A percentile compares a stretch with the other conserved stretches of the same genome.
phyloP scores from a whole-genome alignment of 306 rosid species.

The Sphenostylis stenocarpa region DNA sequence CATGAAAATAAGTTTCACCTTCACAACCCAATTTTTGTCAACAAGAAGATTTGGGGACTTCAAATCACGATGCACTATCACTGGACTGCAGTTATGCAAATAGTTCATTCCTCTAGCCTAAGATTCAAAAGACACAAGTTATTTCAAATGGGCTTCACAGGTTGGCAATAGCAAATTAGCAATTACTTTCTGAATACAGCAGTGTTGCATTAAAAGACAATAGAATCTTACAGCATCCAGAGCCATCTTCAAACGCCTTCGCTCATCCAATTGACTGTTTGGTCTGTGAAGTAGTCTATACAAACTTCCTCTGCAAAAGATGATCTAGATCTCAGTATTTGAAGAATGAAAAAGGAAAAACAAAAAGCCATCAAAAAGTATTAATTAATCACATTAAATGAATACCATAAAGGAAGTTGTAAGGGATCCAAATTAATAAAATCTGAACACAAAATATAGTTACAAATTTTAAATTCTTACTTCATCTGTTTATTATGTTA shows the following conservation, averaged over 20 bases:
- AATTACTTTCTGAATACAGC: slow-evolving; percentile 5
- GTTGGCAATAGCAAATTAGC: not conserved
- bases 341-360: slow-evolving; percentile 4
- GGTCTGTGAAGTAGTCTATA: slow-evolving; percentile 96
- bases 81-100: slow-evolving; percentile 87
- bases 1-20: slow-evolving; percentile 53
- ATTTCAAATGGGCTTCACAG: slow-evolving; percentile 15
- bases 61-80: slow-evolving; percentile 94
- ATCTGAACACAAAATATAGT: not conserved
- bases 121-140: slow-evolving; percentile 29
- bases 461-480: not conserved
- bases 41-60: slow-evolving; percentile 99
- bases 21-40: slow-evolving; percentile 94
- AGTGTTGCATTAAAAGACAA: slow-evolving; percentile 26
- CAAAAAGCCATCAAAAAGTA: not conserved
- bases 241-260: slow-evolving; percentile 96
- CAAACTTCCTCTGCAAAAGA: slow-evolving; percentile 91
- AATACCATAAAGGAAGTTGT: not conserved
- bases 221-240: slow-evolving; percentile 78
- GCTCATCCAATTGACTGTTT: slow-evolving; percentile 91
- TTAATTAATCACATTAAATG: not conserved
- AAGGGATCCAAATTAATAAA: not conserved
- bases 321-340: slow-evolving; percentile 40
- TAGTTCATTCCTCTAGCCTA: slow-evolving; percentile 99
- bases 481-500: not conserved